phyloP scores from a whole-genome alignment of 176 grass and related monocot species.

The Thalia dealbata region DNA sequence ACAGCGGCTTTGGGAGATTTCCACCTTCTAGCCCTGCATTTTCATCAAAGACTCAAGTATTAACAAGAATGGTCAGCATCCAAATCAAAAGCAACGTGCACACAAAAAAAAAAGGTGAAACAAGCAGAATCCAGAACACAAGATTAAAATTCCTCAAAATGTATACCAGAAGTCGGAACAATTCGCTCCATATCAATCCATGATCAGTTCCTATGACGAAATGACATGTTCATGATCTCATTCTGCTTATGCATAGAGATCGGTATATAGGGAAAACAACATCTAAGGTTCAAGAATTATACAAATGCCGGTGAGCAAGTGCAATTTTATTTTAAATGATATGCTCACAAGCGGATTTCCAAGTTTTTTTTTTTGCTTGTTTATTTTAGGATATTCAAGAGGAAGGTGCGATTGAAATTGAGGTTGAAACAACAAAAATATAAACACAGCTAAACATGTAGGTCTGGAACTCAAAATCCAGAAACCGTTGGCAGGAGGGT shows the following conservation, averaged over 20 bases:
- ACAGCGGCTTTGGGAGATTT: conserved; percentile 31
- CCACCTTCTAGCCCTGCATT: conserved; percentile 44
- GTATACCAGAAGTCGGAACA: not conserved
- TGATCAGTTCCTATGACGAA: not conserved
- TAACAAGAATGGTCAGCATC: not conserved
- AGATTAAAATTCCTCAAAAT: not conserved
- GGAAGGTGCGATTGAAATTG: not conserved
- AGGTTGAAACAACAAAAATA: not conserved
- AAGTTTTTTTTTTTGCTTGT: not conserved
- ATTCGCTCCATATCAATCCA: not conserved
- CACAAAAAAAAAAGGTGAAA: not conserved
- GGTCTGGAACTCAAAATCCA: not conserved
- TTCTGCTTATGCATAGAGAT: not conserved
- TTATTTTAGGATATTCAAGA: not conserved
- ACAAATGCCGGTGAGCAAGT: not conserved
- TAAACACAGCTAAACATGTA: not conserved
- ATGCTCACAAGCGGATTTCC: not conserved
- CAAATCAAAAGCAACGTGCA: not conserved
- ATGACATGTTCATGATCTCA: not conserved
- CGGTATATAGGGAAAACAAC: not conserved
- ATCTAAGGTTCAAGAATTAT: not conserved
- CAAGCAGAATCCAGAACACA: not conserved
- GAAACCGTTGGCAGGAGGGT: not conserved
- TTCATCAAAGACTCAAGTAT: not conserved
- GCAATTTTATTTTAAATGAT: not conserved